Conservation (phyloP, 148 eudicot species). For the Rheum nobile region DNA sequence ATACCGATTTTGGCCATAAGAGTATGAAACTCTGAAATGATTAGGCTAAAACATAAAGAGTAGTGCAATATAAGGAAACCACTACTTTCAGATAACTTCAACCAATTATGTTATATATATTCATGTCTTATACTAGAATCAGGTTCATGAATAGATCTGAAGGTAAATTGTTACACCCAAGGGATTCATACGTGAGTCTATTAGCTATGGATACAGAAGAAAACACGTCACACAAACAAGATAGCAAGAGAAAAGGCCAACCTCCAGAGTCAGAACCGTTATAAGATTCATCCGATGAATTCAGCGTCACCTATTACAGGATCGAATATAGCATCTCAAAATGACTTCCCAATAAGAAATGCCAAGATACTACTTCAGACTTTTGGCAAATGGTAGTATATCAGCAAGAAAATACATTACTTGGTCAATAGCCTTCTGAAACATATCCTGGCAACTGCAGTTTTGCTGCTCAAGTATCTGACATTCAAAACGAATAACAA, state of each 20-base stretch:
- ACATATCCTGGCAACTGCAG: constrained; percentile 26
- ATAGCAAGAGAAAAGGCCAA: constrained; percentile 5
- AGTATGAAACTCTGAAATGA: not conserved
- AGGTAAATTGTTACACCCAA: not conserved
- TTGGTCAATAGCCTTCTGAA: constrained; percentile 38
- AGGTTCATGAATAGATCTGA: not conserved
- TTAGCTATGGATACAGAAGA: not conserved
- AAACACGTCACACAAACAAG: not conserved
- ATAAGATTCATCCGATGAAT: constrained; percentile 4
- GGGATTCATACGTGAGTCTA: not conserved
- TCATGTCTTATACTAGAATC: not conserved
- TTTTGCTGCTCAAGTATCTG: constrained; percentile 42
- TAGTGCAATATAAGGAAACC: not conserved
- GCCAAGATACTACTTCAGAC: not conserved
- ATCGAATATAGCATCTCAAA: not conserved
- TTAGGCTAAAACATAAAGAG: not conserved
- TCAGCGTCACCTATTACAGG: not conserved
- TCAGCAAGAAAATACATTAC: constrained; percentile 15
- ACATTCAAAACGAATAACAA: not conserved
- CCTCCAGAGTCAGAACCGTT: not conserved
- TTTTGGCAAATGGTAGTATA: not conserved
- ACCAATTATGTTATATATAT: not conserved
- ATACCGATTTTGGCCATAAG: not conserved
- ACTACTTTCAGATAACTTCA: not conserved
- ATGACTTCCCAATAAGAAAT: not conserved